These are phyloP conservation scores for Candida suzukii DNA, from an alignment of 805 yeast genomes.

Conservation along the genomic window DNA sequence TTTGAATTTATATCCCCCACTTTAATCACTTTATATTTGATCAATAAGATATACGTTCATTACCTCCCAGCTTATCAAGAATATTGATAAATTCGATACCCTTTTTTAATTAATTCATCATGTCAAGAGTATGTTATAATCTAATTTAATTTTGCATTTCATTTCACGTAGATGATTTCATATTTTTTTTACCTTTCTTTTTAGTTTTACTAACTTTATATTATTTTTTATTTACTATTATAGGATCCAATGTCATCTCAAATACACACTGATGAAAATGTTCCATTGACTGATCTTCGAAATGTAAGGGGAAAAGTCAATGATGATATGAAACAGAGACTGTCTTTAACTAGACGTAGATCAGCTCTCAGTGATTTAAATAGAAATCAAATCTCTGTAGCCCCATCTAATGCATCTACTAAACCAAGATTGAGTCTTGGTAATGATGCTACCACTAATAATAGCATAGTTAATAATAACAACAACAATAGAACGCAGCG, in stretches of 20 bases:
- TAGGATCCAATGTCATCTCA: slow-evolving; percentile 7
- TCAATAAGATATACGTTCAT: too few species aligned
- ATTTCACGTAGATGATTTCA: background rate
- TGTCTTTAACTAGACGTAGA: slow-evolving; percentile 15
- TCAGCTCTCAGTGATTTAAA: slow-evolving; percentile 22
- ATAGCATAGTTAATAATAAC: slow-evolving; percentile 3
- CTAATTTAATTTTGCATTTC: background rate
- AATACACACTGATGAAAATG: slow-evolving; percentile 24
- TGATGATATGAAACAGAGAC: slow-evolving; percentile 6
- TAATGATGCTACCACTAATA: slow-evolving; percentile 6
- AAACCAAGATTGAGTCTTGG: slow-evolving; percentile 13
- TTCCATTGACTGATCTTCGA: slow-evolving; percentile 4
- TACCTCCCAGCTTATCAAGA: too few species aligned
- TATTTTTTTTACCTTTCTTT: background rate
- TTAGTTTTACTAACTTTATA: background rate
- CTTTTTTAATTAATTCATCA: background rate
- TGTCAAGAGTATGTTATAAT: background rate
- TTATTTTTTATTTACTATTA: background rate
- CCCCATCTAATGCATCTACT: slow-evolving; percentile 7
- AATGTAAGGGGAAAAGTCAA: background rate
- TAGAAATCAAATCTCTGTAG: slow-evolving; percentile 1
- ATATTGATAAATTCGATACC: background rate
- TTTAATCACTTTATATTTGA: too few species aligned
- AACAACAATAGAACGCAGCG: slow-evolving; percentile 1
- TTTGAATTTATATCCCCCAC: too few species aligned